phyloP scores from a whole-genome alignment of 192 early-diverging fungal genomes.

The Gigaspora rosea region DNA sequence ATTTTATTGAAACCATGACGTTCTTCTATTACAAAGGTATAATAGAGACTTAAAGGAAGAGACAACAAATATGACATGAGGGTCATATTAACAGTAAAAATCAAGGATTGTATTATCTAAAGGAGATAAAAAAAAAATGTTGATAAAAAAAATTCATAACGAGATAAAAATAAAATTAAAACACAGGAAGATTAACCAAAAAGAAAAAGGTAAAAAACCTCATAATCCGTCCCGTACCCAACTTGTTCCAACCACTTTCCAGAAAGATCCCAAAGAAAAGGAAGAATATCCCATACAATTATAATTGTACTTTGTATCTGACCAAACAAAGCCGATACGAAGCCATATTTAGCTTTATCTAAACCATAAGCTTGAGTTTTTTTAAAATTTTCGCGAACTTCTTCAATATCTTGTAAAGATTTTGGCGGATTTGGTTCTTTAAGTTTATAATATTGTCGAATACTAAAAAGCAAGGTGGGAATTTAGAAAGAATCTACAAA shows the following conservation, averaged over 20 bases:
- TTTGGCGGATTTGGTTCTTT: constrained; percentile 69
- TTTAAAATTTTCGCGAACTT: constrained; percentile 71
- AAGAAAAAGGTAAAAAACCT: constrained; percentile 50
- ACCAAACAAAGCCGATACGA: constrained; percentile 63
- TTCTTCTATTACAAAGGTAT: constrained; percentile 94
- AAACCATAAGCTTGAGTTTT: constrained; percentile 85
- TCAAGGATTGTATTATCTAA: constrained; percentile 81
- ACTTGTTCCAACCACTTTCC: constrained; percentile 54
- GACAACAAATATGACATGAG: constrained; percentile 63
- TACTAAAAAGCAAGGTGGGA: constrained; percentile 34
- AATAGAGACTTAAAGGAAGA: constrained; percentile 83
- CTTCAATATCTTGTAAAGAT: constrained; percentile 67
- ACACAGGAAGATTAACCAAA: constrained; percentile 7
- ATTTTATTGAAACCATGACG: constrained; percentile 96
- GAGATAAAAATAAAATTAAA: neutral
- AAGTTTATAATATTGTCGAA: constrained; percentile 76
- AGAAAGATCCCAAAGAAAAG: constrained; percentile 69
- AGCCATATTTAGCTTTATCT: constrained; percentile 80
- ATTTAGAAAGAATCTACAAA: too few relatives aligned
- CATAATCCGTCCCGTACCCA: constrained; percentile 66
- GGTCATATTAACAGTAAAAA: constrained; percentile 67
- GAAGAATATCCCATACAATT: constrained; percentile 70
- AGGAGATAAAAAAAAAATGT: neutral
- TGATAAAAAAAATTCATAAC: neutral
- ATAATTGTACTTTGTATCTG: constrained; percentile 69